A percentile compares a stretch with the other conserved stretches of the same genome.
phyloP scores from a whole-genome alignment of 1,284 basidiomycete species.

The Athelia sp. region DNA sequence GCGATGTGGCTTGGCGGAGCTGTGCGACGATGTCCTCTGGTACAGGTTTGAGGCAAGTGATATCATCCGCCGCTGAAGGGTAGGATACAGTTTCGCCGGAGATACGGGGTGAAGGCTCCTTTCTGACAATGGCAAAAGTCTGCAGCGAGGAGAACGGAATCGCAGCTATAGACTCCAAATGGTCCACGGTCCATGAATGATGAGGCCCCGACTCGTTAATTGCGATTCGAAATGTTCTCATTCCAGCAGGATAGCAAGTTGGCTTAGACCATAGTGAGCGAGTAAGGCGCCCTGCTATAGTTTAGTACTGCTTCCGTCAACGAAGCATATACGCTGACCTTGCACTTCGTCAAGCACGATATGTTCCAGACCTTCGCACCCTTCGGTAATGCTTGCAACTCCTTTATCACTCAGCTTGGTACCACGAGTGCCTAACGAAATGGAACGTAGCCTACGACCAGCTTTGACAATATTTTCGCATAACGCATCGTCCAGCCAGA shows the following conservation, averaged over 20 bases:
- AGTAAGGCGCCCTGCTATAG: constrained; percentile 27
- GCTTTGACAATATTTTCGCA: constrained; percentile 27
- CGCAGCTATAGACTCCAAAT: constrained; percentile 26
- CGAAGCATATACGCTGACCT: constrained; percentile 17
- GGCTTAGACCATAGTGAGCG: constrained; percentile 30
- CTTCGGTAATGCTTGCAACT: constrained; percentile 25
- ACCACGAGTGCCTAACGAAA: constrained; percentile 27
- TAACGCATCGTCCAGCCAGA: constrained; percentile 32
- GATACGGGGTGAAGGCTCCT: constrained; percentile 15
- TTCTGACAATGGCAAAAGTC: constrained; percentile 22
- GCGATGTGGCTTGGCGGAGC: constrained; percentile 17
- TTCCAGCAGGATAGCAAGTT: constrained; percentile 15
- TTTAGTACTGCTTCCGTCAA: neutral
- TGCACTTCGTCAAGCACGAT: constrained; percentile 30
- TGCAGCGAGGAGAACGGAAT: constrained; percentile 21
- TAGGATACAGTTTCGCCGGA: constrained; percentile 13
- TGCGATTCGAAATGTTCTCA: constrained; percentile 22
- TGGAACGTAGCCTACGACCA: constrained; percentile 20
- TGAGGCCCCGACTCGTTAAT: constrained; percentile 27
- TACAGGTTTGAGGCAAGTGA: constrained; percentile 21
- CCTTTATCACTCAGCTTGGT: constrained; percentile 32
- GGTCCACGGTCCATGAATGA: constrained; percentile 36
- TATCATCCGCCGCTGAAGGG: constrained; percentile 19
- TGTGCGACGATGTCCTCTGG: constrained; percentile 22
- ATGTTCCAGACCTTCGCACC: constrained; percentile 27